Evolutionary conservation across 2,329 filamentous ascomycete species (phyloP).

Genomic region (Xylariaceae sp.): DNA sequence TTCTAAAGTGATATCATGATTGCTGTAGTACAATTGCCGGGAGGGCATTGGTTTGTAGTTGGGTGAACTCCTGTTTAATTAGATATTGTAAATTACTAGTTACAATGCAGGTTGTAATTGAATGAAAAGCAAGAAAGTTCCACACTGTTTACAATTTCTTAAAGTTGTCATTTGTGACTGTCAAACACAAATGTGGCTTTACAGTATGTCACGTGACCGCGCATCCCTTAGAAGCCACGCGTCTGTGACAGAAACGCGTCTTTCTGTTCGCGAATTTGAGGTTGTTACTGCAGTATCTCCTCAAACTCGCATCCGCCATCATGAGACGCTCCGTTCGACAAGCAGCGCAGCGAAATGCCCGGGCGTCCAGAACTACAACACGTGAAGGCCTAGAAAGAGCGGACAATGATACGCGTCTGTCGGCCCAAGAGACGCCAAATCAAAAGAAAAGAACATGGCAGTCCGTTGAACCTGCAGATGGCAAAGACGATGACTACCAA

Average conservation of each 20-base stretch:
- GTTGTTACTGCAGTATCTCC: not conserved
- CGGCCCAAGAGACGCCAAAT: slow-evolving; percentile 2
- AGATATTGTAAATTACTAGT: too few species aligned
- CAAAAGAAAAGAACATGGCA: slow-evolving; percentile 15
- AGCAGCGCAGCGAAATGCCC: slow-evolving; percentile 6
- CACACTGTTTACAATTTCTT: too few species aligned
- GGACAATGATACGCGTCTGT: too few species aligned
- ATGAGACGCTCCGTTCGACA: slow-evolving; percentile 27
- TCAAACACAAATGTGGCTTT: too few species aligned
- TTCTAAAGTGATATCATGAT: too few species aligned
- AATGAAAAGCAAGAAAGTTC: too few species aligned
- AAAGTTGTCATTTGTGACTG: too few species aligned
- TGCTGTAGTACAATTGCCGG: too few species aligned
- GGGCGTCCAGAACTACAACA: not conserved
- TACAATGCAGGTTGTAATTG: too few species aligned
- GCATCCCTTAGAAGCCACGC: slow-evolving; percentile 3
- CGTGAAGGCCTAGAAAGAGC: too few species aligned
- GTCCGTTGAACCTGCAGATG: slow-evolving; percentile 14
- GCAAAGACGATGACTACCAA: slow-evolving; percentile 17
- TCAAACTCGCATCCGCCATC: not conserved
- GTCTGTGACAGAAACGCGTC: not conserved
- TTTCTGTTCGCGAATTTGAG: not conserved
- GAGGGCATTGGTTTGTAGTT: too few species aligned
- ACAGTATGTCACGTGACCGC: slow-evolving; percentile 17
- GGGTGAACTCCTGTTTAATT: too few species aligned